These are phyloP conservation scores for Tolypocladium tropicale DNA, from an alignment of 2,329 filamentous ascomycete species.

Conservation along the genomic window DNA sequence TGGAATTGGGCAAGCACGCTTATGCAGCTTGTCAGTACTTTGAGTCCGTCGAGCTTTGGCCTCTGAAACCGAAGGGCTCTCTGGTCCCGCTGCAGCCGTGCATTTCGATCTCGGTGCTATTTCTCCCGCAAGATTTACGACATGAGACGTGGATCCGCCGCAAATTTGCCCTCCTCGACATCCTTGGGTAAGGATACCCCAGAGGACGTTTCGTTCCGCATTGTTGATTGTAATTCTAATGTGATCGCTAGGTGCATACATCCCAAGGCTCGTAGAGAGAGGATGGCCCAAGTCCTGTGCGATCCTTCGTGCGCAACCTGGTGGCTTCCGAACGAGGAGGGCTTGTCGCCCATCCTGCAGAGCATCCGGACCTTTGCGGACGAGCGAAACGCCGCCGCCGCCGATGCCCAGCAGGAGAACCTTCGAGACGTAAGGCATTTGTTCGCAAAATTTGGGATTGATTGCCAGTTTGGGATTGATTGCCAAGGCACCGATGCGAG, in stretches of 20 bases:
- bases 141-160: conserved; percentile 71
- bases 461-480: conserved; percentile 31
- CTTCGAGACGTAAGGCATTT: conserved; percentile 66
- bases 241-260: conserved; percentile 62
- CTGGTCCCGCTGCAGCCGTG: conserved; percentile 65
- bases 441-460: conserved; percentile 47
- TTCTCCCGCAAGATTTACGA: conserved; percentile 63
- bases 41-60: conserved; percentile 66
- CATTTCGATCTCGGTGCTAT: conserved; percentile 66
- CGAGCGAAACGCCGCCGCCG: conserved; percentile 55
- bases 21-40: conserved; percentile 67
- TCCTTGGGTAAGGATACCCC: conserved; percentile 53
- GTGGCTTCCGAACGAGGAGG: conserved; percentile 84
- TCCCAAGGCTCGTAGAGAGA: conserved; percentile 59
- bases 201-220: neutral
- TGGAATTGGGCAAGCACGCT: conserved; percentile 51
- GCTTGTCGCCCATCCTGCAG: conserved; percentile 61
- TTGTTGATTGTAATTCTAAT: conserved; percentile 1
- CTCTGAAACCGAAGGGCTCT: conserved; percentile 57
- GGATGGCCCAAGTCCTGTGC: conserved; percentile 67
- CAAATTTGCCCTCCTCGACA: conserved; percentile 71
- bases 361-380: conserved; percentile 73
- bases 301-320: conserved; percentile 63
- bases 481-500: neutral
- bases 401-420: conserved; percentile 50